Evolutionary conservation across 2,329 filamentous ascomycete genomes (phyloP).

Genomic region (Microdochium trichocladiopsis): DNA sequence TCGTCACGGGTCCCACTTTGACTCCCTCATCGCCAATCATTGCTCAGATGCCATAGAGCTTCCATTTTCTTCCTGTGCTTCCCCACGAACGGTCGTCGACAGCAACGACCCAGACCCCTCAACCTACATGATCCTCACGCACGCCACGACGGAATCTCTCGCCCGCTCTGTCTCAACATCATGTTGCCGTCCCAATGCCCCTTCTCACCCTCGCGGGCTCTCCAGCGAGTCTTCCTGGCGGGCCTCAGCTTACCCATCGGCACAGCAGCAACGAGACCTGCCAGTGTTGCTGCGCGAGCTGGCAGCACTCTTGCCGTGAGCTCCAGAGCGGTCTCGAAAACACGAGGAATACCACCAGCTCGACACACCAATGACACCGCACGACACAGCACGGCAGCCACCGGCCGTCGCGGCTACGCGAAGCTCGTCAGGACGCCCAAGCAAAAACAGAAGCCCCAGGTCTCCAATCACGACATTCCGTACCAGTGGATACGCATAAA

Average conservation of each 20-base stretch:
- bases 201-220: slow-evolving; percentile 17
- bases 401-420: slow-evolving; percentile 7
- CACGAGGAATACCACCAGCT: neutral
- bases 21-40: no score
- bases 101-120: no score
- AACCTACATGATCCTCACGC: no score
- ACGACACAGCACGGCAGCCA: neutral
- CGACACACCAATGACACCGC: neutral
- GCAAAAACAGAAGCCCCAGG: slow-evolving; percentile 19
- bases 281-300: neutral
- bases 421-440: neutral
- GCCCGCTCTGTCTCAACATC: no score
- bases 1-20: no score
- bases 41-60: no score
- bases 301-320: neutral
- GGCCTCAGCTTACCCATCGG: slow-evolving; percentile 5
- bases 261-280: neutral
- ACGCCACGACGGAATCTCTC: no score
- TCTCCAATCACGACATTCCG: slow-evolving; percentile 40
- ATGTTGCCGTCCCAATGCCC: slow-evolving; percentile 17
- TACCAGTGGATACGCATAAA: slow-evolving; percentile 25
- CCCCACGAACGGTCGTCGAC: no score
- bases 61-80: no score
- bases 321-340: neutral
- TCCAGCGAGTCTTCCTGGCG: slow-evolving; percentile 17